Evolutionary conservation across 1,284 basidiomycete species (phyloP).

Genomic region (Lignosus rhinocerotis): DNA sequence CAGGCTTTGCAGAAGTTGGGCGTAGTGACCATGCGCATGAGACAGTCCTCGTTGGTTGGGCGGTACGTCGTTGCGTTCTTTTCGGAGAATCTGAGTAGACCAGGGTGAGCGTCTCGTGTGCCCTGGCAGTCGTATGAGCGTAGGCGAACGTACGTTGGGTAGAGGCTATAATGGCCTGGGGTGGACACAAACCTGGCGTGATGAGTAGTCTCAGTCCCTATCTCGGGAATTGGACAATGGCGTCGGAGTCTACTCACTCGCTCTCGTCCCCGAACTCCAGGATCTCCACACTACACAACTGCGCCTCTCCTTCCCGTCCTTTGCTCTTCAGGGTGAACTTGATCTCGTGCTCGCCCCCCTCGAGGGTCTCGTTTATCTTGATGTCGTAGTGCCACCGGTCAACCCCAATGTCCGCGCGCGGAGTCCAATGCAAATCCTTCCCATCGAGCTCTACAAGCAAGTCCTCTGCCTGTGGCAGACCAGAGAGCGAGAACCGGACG

Average conservation of each 20-base stretch:
- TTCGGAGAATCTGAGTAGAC: constrained; percentile 51
- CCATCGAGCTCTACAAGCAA: constrained; percentile 66
- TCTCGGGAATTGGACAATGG: neutral
- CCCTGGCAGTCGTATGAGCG: no score
- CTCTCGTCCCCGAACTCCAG: constrained; percentile 71
- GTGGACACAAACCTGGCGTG: constrained; percentile 58
- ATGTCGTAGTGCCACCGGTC: constrained; percentile 79
- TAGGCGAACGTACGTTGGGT: constrained; percentile 59
- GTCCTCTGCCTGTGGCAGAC: constrained; percentile 60
- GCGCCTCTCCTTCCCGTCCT: constrained; percentile 57
- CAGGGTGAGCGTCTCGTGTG: neutral
- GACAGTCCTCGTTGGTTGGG: constrained; percentile 81
- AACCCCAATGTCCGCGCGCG: constrained; percentile 53
- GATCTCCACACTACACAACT: constrained; percentile 76
- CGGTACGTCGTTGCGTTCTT: constrained; percentile 65
- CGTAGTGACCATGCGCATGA: constrained; percentile 76
- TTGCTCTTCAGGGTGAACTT: constrained; percentile 56
- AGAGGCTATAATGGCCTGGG: constrained; percentile 68
- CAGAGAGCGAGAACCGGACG: constrained; percentile 75
- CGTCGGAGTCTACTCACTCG: constrained; percentile 48
- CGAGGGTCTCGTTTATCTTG: constrained; percentile 39
- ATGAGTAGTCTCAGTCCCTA: no score
- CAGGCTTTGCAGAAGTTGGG: constrained; percentile 80
- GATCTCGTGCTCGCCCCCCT: constrained; percentile 54
- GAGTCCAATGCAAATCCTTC: constrained; percentile 56